These are phyloP conservation scores for Aspergillus ochraceus DNA, from an alignment of 2,329 filamentous ascomycete genomes.

Conservation along the genomic window DNA sequence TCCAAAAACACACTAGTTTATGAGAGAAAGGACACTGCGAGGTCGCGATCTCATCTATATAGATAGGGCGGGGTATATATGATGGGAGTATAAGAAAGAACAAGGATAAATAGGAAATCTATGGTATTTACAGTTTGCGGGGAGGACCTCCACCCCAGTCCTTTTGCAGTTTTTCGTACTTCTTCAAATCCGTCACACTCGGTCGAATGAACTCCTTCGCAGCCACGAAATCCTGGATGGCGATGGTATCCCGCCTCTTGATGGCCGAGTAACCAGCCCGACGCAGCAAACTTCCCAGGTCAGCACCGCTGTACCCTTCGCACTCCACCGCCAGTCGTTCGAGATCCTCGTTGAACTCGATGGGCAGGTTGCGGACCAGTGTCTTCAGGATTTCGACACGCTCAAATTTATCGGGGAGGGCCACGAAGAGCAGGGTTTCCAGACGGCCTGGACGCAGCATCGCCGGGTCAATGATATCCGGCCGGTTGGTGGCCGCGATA, in stretches of 20 bases:
- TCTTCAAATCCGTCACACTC: constrained; percentile 58
- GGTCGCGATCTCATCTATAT: too few relatives aligned
- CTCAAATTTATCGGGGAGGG: constrained; percentile 75
- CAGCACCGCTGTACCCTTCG: constrained; percentile 72
- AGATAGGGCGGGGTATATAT: neutral
- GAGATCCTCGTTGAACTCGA: constrained; percentile 57
- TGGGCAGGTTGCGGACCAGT: constrained; percentile 51
- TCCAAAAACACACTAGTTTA: neutral
- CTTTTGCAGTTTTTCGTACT: constrained; percentile 56
- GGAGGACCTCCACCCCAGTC: constrained; percentile 46
- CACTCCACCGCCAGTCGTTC: constrained; percentile 70
- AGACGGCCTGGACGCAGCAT: constrained; percentile 90
- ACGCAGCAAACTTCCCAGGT: constrained; percentile 59
- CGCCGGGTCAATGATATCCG: constrained; percentile 93
- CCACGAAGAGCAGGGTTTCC: constrained; percentile 85
- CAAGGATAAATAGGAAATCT: neutral
- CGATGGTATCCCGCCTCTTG: constrained; percentile 49
- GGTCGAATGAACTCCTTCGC: constrained; percentile 43
- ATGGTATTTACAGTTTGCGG: constrained; percentile 6
- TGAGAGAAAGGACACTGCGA: too few relatives aligned
- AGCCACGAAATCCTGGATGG: constrained; percentile 43
- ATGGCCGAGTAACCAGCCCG: constrained; percentile 61
- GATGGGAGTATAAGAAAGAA: neutral
- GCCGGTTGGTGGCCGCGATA: constrained; percentile 90
- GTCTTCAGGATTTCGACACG: constrained; percentile 83